Evolutionary conservation across 306 rosid species (phyloP).

Genomic region (Adenanthera pavonina): DNA sequence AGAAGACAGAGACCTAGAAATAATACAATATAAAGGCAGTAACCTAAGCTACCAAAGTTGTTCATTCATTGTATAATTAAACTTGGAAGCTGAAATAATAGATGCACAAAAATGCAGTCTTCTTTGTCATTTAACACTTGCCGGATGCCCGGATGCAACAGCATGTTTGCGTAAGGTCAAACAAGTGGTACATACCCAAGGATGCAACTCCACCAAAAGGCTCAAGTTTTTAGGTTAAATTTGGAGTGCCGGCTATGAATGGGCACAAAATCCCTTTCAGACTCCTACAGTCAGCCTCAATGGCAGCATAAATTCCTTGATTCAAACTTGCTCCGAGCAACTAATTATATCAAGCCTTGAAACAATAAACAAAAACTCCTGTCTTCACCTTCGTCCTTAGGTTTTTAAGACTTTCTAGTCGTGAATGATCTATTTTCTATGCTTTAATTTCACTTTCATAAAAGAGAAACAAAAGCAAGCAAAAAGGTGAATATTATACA

Average conservation of each 20-base stretch:
- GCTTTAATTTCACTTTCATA: not conserved
- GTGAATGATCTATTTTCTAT: not conserved
- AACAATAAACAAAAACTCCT: not conserved
- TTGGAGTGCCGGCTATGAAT: not conserved
- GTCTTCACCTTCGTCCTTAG: not conserved
- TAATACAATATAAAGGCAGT: not conserved
- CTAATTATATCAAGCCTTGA: not conserved
- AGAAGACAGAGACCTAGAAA: not conserved
- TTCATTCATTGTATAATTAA: not conserved
- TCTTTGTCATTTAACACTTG: not conserved
- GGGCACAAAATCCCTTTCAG: not conserved
- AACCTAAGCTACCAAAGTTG: not conserved
- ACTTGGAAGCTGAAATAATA: not conserved
- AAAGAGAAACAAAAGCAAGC: slow-evolving; percentile 12
- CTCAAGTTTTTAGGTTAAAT: slow-evolving; percentile 7
- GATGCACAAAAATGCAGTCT: not conserved
- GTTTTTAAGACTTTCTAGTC: not conserved
- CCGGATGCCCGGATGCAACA: not conserved
- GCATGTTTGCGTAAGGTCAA: not conserved
- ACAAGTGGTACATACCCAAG: not conserved
- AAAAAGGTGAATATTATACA: not conserved
- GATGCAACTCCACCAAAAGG: slow-evolving; percentile 26
- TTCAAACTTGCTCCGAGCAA: not conserved
- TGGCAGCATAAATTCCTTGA: not conserved
- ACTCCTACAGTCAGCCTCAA: not conserved